Evolutionary conservation across 2,329 filamentous ascomycete species (phyloP), one percentile per base, ranked within the genome.

Genomic region (Orbilia brochopaga): DNA sequence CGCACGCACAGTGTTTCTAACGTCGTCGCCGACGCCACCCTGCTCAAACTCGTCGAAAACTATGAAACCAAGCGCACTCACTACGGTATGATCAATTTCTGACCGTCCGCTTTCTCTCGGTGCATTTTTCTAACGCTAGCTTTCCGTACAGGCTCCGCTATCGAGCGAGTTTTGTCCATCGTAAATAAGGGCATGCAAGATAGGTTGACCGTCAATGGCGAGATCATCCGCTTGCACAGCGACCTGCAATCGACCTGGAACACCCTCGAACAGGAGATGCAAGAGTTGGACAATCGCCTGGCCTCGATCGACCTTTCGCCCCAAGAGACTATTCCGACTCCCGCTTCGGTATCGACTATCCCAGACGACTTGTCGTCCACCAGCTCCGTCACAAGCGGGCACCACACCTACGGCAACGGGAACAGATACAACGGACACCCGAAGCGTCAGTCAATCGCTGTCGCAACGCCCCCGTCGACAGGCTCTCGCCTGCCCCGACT

Each of bases 131-230:
- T 59, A 13, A 11, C 42, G 32, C 35, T 46, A 11, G 42, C 54
- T 56, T 42, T 15, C 15, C 35, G 21, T 54, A 50, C 63, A 77
- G 76, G 92, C 0, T 91, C 92, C 8, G 93, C 94, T 1, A 95
- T 99, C 78, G 91, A 94, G 78, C 86, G 92, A 46, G 91, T 99
- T 6, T 81, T 97, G 17, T 88, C 89, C 42, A 95, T 97, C 78
- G 97, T 97, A 56, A 91, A 97, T 76, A 93, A 91, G 78, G 94
- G 94, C n/a, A 89, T 97, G 77, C 90, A 90, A 78, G 92, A 97
- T 77, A 87, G 94, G n/a, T 83, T 97, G 55, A 97, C 94, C 0
- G 91, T 97, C 62, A 97, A 99, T 78, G 94, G 94, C 50, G 94
- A 97, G 80, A 94, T 97, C 73, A 80, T 97, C 27, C 87, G 92